Evolutionary conservation across 345 rosid species (phyloP).

Genomic region (Durio zibethinus): DNA sequence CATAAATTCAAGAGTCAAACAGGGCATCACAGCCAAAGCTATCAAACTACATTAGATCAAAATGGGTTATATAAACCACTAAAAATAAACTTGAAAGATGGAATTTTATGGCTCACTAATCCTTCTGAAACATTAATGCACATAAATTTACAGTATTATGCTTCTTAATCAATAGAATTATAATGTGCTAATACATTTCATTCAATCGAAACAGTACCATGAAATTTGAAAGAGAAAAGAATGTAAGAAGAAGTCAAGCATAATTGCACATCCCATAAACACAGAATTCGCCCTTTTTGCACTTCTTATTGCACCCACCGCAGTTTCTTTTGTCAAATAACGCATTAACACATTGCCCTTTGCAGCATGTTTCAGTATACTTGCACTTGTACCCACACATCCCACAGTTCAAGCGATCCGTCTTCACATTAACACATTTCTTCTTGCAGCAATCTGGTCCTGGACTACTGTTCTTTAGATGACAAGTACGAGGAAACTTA

Average conservation of each 20-base stretch:
- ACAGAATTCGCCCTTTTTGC: conserved; percentile 26
- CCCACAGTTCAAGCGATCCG: conserved; percentile 25
- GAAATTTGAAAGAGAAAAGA: not conserved
- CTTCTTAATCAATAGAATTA: not conserved
- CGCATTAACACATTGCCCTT: conserved; percentile 16
- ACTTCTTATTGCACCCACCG: conserved; percentile 29
- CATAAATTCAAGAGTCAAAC: too few species aligned
- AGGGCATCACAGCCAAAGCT: too few species aligned
- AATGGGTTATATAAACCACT: too few species aligned
- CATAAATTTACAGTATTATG: not conserved
- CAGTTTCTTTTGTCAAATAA: conserved; percentile 24
- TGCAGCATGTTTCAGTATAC: conserved; percentile 19
- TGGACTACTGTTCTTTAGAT: conserved; percentile 25
- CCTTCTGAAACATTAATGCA: not conserved
- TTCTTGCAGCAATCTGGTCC: conserved; percentile 39
- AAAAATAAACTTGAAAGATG: too few species aligned
- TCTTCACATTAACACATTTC: conserved; percentile 30
- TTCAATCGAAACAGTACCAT: not conserved
- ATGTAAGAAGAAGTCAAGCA: conserved; percentile 7
- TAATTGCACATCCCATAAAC: conserved; percentile 31
- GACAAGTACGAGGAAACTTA: conserved; percentile 27
- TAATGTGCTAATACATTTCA: too few species aligned
- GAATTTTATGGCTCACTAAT: too few species aligned
- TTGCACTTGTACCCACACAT: conserved; percentile 32
- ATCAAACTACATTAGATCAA: too few species aligned